Base-by-base conservation (phyloP, 2,329 filamentous ascomycete genomes). In the Colletotrichum acutatum region DNA sequence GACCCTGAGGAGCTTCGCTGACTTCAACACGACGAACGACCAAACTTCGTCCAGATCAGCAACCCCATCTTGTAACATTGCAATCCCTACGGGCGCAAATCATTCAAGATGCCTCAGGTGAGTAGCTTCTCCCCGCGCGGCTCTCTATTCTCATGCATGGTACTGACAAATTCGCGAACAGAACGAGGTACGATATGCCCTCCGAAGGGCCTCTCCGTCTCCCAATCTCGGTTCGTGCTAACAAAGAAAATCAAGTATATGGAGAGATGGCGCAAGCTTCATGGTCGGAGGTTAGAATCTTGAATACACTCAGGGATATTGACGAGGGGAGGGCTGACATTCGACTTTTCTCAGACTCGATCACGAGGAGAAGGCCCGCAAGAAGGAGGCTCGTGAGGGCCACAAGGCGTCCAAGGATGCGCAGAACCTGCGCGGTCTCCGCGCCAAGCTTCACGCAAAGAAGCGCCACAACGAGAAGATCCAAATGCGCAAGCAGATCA, bases 401-500 rank as follows among this genome's bases (percentile, higher is more conserved):
- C 96, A 99, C 88, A 92, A 95, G 85, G 91, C 91, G 69, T 97
- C 94, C 63, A 90, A 97, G 81, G 93, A 98, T 86, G 95, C 97
- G 28, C 96, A 98, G 88, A 98, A 97, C 83, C 89, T 98, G 80
- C 93, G 94, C 74, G 97, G 97, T 76, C 90, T 98, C 78, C 90
- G 95, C 75, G 97, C 97, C 78, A 99, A 99, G 89, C 87, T 97
- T 79, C 92, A 97, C 86, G 93, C 96, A 83, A 92, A 98, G 90
- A 95, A 95, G 88, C 91, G 97, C 30, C 94, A 95, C 86, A 93
- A 95, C 83, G 95, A 99, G 88, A 99, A 99, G 92, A 97, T 98
- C 82, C 95, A 97, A 89, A 95, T 98, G 93, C 93, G 93, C 85
- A 97, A 98, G 89, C 88, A 92, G 80, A 97, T 99, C 90, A 94